Base-by-base conservation (phyloP, 495 filamentous ascomycete species). In the Neurospora sp. region DNA sequence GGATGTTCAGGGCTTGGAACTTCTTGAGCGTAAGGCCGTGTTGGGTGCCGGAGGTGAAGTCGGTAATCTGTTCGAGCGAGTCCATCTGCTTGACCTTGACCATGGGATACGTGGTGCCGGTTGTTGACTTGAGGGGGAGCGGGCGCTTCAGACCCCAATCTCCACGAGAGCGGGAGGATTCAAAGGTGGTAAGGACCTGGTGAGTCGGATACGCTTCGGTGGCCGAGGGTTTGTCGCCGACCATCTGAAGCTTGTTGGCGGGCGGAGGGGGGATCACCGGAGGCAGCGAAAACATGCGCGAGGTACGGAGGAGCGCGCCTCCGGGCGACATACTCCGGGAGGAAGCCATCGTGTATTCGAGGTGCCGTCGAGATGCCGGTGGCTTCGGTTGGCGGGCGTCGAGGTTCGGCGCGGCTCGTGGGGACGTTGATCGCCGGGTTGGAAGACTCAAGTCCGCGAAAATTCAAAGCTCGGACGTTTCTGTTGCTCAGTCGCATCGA, bases 121-220 rank as follows among this genome's bases (percentile, higher is more conserved):
- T 90, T 1, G 93, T 97, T 8, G 90, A 88, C 77, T 89, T 89
- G 9, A 89, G 80, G 3, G 96, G 96, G 1, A 98, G 82, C 9
- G 93, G 85, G 44, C 96, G 86, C 82, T 99, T 99, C 74, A 98
- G 83, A 35, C 96, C 96, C 96, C 96, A 99, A 78, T 98, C 96
- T 27, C 96, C 96, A 74, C 87, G 86, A 27, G 82, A 78, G 41
- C 93, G 87, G n/a, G 95, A 94, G 31, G 91, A 86, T 7, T 81
- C 77, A 3, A 94, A 90, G 1, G 94, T 97, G 20, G 92, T 90
- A 78, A 99, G 92, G 74, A 93, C 87, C 74, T 94, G 92, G 78
- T 92, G 88, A 72, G 89, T 93, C n/a, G 96, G 96, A 82, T 91
- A 90, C 72, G 88, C 87, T 22, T 88, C 82, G 38, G 95, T 96